Evolutionary conservation across 176 grass and related monocot species (phyloP), one percentile per base, ranked within the genome.

Genomic region (Avena insularis): DNA sequence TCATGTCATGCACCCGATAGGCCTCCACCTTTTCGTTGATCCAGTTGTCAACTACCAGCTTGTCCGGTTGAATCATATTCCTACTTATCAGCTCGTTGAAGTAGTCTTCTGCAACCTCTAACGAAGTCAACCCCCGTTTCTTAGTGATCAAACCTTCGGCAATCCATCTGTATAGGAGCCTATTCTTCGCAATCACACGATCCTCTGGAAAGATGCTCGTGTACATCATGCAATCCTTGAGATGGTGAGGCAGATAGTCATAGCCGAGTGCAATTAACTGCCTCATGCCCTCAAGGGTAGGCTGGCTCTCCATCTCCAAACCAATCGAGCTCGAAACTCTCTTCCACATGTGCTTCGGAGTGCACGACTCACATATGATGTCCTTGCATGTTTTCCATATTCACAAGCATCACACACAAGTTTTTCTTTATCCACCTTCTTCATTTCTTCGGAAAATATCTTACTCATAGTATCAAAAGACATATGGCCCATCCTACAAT

Each of bases 221-320:
- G 20, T 72, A 72, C 69, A 72, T 47, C 35, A 72, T 45, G 19
- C 69, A 71, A 71, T 16, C 17, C 68, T 71, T 71, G 17, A 71
- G 68, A n/a, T 71, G 68, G 45, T 71, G 68, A 45, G 68, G 68
- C 9, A 71, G 38, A 36, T 71, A 19, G 68, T 45, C 40, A 38
- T 71, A 71, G 68, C 36, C 45, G 38, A 71, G 36, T 45, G 68
- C 40, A 11, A 71, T 9, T 17, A 71, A 4, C 0, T 71, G 36
- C 17, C 38, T 71, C 68, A 71, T 45, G 35, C 68, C 36, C 38
- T 71, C 68, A 2, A 71, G 68, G 17, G 17, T 71, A 4, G 68
- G 68, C 36, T 71, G 38, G 68, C 17, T 71, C 38, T 71, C 68
- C 36, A 71, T 9, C 38, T 71, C 14, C 19, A 38, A 71, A 45